These are phyloP conservation scores for Clarireedia hainanense DNA, from an alignment of 2,329 filamentous ascomycete genomes.

Conservation along the genomic window DNA sequence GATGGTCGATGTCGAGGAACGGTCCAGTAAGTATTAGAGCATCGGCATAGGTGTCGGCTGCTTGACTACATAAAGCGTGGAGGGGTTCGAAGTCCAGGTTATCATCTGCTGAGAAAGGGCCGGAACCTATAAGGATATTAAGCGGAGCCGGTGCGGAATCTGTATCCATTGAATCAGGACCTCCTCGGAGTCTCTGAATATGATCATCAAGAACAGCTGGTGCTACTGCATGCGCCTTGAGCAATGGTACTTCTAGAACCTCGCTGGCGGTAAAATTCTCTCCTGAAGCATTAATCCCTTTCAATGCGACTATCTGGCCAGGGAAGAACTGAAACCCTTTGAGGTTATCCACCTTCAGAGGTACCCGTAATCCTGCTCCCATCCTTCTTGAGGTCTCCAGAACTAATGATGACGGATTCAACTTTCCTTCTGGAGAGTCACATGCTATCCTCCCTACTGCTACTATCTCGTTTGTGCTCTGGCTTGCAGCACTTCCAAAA, in stretches of 20 bases:
- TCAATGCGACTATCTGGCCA: conserved; percentile 83
- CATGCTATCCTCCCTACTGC: conserved; percentile 88
- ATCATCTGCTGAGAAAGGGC: conserved; percentile 87
- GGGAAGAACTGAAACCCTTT: conserved; percentile 79
- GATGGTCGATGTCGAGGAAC: conserved; percentile 88
- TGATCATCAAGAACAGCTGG: conserved; percentile 58
- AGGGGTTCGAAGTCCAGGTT: conserved; percentile 87
- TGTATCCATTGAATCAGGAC: conserved; percentile 53
- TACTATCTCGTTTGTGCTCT: conserved; percentile 79
- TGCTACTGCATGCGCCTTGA: conserved; percentile 66
- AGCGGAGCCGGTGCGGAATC: conserved; percentile 57
- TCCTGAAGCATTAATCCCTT: conserved; percentile 80
- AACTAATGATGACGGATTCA: conserved; percentile 78
- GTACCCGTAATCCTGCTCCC: conserved; percentile 75
- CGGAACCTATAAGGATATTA: conserved; percentile 69
- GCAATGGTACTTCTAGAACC: conserved; percentile 64
- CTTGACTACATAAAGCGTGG: conserved; percentile 70
- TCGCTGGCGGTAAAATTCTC: conserved; percentile 74
- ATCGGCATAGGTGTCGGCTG: conserved; percentile 68
- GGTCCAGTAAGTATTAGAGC: conserved; percentile 74
- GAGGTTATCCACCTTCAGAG: conserved; percentile 66
- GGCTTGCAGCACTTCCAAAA: conserved; percentile 80
- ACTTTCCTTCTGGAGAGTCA: conserved; percentile 75
- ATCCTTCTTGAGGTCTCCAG: conserved; percentile 80
- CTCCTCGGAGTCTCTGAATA: conserved; percentile 59